Conservation (phyloP, 2,329 filamentous ascomycete genomes). For the Xylariaceae sp. region DNA sequence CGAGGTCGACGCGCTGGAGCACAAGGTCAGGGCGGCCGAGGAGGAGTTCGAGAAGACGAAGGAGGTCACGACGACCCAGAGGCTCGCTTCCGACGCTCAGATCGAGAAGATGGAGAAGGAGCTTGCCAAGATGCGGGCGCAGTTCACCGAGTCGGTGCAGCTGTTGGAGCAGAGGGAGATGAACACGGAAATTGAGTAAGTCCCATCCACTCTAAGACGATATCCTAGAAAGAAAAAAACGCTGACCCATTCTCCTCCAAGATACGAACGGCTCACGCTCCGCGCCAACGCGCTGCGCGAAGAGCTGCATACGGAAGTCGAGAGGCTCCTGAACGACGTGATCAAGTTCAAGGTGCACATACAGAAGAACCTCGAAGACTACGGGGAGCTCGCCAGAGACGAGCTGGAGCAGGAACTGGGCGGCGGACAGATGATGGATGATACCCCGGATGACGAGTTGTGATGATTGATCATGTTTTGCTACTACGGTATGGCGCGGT, state of each 20-base stretch:
- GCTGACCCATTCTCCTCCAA: constrained; percentile 30
- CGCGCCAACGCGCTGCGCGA: constrained; percentile 81
- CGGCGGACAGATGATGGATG: constrained; percentile 55
- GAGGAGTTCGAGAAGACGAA: constrained; percentile 93
- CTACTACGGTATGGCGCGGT: too few relatives aligned
- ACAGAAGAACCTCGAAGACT: constrained; percentile 87
- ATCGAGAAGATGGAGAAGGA: constrained; percentile 99
- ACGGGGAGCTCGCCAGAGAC: constrained; percentile 87
- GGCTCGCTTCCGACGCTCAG: constrained; percentile 82
- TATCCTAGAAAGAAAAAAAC: constrained; percentile 1
- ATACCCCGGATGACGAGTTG: constrained; percentile 47
- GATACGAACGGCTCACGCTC: constrained; percentile 88
- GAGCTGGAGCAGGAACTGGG: constrained; percentile 83
- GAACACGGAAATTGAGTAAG: constrained; percentile 91
- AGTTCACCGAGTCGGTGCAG: constrained; percentile 79
- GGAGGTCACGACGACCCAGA: constrained; percentile 78
- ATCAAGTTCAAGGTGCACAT: constrained; percentile 99
- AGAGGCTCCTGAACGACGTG: constrained; percentile 91
- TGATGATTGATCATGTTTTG: constrained; percentile 16
- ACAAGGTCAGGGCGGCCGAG: constrained; percentile 80
- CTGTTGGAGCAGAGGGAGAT: constrained; percentile 92
- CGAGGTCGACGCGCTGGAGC: constrained; percentile 87
- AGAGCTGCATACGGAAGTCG: constrained; percentile 94
- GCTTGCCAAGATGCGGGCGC: constrained; percentile 83
- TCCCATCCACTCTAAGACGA: constrained; percentile 19